A percentile compares a stretch with the other conserved stretches of the same genome.
phyloP scores from a whole-genome alignment of 805 yeast genomes.

The Citeromyces matritensis region DNA sequence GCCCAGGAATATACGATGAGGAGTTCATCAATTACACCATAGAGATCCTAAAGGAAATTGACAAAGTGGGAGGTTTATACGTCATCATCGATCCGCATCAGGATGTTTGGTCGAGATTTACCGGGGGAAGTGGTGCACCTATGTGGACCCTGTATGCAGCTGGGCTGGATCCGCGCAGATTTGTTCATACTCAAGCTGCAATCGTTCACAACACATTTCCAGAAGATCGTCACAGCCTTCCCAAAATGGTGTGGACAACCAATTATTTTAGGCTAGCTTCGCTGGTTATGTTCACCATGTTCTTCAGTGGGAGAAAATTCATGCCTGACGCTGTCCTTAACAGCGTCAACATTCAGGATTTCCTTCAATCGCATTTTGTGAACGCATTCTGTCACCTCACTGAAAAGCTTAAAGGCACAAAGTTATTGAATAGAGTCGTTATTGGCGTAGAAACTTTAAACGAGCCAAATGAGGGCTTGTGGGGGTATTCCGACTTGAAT shows the following conservation, averaged over 20 bases:
- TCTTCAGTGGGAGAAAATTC: constrained; percentile 63
- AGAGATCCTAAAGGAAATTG: constrained; percentile 39
- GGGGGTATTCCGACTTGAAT: constrained; percentile 45
- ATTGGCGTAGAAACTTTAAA: constrained; percentile 77
- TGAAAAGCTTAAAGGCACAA: constrained; percentile 17
- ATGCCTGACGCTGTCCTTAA: constrained; percentile 67
- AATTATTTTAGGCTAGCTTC: constrained; percentile 68
- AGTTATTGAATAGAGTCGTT: constrained; percentile 33
- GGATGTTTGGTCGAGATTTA: constrained; percentile 83
- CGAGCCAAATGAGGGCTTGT: constrained; percentile 70
- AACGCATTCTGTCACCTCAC: constrained; percentile 35
- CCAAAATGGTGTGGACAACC: constrained; percentile 89
- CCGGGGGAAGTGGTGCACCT: constrained; percentile 92
- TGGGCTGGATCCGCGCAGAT: constrained; percentile 69
- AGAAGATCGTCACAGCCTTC: constrained; percentile 27
- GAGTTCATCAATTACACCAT: constrained; percentile 61
- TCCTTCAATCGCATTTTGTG: constrained; percentile 49
- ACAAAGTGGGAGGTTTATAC: constrained; percentile 55
- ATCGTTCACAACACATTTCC: constrained; percentile 47
- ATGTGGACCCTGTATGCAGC: constrained; percentile 86
- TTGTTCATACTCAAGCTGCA: constrained; percentile 66
- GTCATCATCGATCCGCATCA: constrained; percentile 85
- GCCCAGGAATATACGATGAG: constrained; percentile 73
- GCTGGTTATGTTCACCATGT: constrained; percentile 72
- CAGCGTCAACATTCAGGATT: constrained; percentile 66